phyloP scores from a whole-genome alignment of 345 rosid genomes.

The Brassica juncea region DNA sequence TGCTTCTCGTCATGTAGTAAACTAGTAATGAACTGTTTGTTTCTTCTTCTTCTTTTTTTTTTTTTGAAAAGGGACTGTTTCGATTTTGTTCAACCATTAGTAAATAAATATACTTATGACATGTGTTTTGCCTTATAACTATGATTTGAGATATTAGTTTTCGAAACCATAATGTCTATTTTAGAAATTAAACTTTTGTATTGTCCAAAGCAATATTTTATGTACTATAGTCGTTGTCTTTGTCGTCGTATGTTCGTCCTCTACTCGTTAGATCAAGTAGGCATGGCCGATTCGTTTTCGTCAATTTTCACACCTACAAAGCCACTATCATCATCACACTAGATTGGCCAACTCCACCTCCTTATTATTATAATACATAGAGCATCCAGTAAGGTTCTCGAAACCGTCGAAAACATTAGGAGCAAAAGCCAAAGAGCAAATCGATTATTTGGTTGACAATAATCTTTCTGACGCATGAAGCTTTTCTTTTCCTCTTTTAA shows the following conservation, averaged over 20 bases:
- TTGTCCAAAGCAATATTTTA: conserved; percentile 7
- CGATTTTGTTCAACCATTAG: neutral
- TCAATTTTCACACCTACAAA: conserved; percentile 27
- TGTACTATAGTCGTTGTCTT: neutral
- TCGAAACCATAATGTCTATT: neutral
- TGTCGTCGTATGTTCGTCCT: conserved; percentile 30
- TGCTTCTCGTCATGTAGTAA: conserved; percentile 4
- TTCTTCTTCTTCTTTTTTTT: neutral
- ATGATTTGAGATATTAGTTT: neutral
- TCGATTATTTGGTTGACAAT: conserved; percentile 30
- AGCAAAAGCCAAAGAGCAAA: conserved; percentile 26
- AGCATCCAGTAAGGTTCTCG: conserved; percentile 27
- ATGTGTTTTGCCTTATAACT: neutral
- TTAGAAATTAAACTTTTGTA: conserved; percentile 2
- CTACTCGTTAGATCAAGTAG: conserved; percentile 28
- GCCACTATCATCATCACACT: conserved; percentile 19
- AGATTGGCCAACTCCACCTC: conserved; percentile 30
- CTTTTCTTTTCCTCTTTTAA: neutral
- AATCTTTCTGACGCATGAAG: conserved; percentile 24
- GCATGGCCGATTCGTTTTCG: conserved; percentile 13
- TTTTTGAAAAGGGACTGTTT: neutral
- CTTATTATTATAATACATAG: neutral
- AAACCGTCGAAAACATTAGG: conserved; percentile 19
- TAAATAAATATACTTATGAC: neutral
- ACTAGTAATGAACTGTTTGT: conserved; percentile 1